Evolutionary conservation across 495 filamentous ascomycete species (phyloP).

Genomic region (Acidiella bohemica): DNA sequence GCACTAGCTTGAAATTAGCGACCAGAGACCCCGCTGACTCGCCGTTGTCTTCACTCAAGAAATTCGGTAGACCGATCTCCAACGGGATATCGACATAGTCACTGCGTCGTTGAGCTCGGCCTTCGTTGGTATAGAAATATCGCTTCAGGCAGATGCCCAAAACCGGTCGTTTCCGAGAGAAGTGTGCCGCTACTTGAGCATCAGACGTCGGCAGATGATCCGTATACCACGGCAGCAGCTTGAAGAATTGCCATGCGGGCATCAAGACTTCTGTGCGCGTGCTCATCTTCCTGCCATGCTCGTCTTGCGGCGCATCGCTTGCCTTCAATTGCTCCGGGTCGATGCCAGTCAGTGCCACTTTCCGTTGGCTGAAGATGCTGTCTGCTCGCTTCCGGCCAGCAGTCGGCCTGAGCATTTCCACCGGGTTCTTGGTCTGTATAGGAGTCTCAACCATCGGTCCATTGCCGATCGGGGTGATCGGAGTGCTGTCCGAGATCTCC

Average conservation of each 20-base stretch:
- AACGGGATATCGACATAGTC: slow-evolving; percentile 86
- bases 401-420: slow-evolving; percentile 18
- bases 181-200: slow-evolving; percentile 58
- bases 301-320: slow-evolving; percentile 15
- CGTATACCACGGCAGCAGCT: slow-evolving; percentile 43
- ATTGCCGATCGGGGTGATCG: slow-evolving; percentile 29
- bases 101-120: slow-evolving; percentile 51
- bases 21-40: slow-evolving; percentile 50
- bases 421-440: slow-evolving; percentile 15
- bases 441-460: slow-evolving; percentile 27
- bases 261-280: slow-evolving; percentile 78
- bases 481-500: slow-evolving; percentile 36
- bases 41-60: slow-evolving; percentile 67
- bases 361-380: slow-evolving; percentile 52
- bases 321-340: slow-evolving; percentile 31
- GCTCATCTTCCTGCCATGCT: slow-evolving; percentile 30
- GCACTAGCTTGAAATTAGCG: slow-evolving; percentile 73
- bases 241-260: slow-evolving; percentile 95
- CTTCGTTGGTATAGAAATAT: slow-evolving; percentile 62
- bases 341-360: slow-evolving; percentile 33
- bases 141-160: slow-evolving; percentile 86
- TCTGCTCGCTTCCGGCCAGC: slow-evolving; percentile 33
- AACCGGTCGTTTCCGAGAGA: slow-evolving; percentile 61
- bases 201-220: slow-evolving; percentile 59
- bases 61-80: slow-evolving; percentile 76